Conservation (phyloP, 495 filamentous ascomycete species). For the Penicillium nucicola region DNA sequence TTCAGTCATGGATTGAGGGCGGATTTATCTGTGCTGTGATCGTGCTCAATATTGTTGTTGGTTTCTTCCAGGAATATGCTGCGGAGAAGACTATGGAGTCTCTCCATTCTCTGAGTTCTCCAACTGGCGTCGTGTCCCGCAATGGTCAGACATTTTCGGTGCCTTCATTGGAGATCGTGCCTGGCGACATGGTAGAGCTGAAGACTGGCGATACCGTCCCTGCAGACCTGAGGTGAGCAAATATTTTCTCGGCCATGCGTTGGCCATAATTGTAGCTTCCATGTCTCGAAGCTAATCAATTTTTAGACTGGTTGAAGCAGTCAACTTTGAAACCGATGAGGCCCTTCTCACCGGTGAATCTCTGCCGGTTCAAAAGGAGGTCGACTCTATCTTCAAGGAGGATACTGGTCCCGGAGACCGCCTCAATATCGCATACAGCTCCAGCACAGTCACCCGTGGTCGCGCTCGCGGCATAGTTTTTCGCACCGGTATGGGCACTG, state of each 20-base stretch:
- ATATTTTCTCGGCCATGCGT: too few relatives aligned
- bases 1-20: conserved; percentile 64
- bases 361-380: conserved; percentile 33
- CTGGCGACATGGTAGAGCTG: conserved; percentile 63
- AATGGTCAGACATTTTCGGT: conserved; percentile 46
- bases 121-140: conserved; percentile 52
- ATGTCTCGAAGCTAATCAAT: background rate
- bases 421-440: conserved; percentile 38
- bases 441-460: conserved; percentile 77
- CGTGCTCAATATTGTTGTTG: conserved; percentile 60
- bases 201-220: conserved; percentile 80
- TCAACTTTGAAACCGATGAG: conserved; percentile 66
- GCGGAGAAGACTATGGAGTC: conserved; percentile 73
- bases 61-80: conserved; percentile 64
- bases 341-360: conserved; percentile 73
- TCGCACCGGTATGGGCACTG: conserved; percentile 57
- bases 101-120: conserved; percentile 55
- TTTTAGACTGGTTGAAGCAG: conserved; percentile 45
- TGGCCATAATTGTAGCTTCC: too few relatives aligned
- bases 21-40: conserved; percentile 64
- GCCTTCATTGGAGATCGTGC: conserved; percentile 49
- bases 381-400: conserved; percentile 70
- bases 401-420: conserved; percentile 64
- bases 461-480: conserved; percentile 78
- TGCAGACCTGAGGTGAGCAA: conserved; percentile 63